Evolutionary conservation across 129 eudicot species (phyloP).

Genomic region (Ambrosia trifida): DNA sequence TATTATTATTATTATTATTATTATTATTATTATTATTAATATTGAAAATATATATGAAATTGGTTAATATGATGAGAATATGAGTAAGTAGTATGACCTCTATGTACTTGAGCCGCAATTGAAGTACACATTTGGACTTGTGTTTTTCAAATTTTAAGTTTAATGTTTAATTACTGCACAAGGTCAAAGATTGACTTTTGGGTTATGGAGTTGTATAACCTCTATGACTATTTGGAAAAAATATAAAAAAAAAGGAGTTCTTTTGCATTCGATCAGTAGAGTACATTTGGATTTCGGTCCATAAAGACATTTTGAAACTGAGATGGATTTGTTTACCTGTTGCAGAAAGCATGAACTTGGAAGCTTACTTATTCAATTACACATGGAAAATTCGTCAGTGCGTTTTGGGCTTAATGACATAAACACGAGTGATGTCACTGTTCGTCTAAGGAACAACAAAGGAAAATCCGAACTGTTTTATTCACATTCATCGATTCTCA

Average conservation of each 20-base stretch:
- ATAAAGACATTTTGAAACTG: constrained; percentile 6
- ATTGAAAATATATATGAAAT: background rate
- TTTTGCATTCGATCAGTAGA: background rate
- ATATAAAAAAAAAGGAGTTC: background rate
- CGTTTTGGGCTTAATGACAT: constrained; percentile 46
- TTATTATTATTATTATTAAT: no score
- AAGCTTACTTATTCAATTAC: constrained; percentile 21
- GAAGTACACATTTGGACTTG: constrained; percentile 10
- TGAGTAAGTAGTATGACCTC: background rate
- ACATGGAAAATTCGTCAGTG: constrained; percentile 50
- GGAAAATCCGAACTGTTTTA: constrained; percentile 51
- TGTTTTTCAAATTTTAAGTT: constrained; percentile 11
- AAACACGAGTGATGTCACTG: constrained; percentile 48
- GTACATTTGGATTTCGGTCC: background rate
- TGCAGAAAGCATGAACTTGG: constrained; percentile 56
- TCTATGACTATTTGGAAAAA: background rate
- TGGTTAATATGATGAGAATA: constrained; percentile 11
- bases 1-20: background rate
- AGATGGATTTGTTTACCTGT: constrained; percentile 10
- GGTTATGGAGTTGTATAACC: constrained; percentile 11
- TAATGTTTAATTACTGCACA: background rate
- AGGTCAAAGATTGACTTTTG: constrained; percentile 24
- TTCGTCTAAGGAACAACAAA: constrained; percentile 51
- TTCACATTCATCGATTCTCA: constrained; percentile 54
- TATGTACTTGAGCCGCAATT: background rate